A percentile compares a stretch with the other conserved stretches of the same genome.
Evolutionary conservation across 202 grass and related monocot species (phyloP).

Genomic region (Carex sylvatica): DNA sequence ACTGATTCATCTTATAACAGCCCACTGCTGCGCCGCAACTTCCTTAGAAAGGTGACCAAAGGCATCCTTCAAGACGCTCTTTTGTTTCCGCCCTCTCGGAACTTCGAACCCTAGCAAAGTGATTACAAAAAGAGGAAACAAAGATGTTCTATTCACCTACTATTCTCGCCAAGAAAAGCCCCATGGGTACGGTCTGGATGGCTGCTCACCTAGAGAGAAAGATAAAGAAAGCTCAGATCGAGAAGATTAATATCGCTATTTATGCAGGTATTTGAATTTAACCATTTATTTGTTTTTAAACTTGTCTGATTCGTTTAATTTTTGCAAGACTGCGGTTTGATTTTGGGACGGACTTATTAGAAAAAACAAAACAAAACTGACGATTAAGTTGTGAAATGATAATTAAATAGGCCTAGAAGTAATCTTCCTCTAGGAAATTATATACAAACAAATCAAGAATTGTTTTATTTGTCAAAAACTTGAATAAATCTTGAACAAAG

Average conservation of each 20-base stretch:
- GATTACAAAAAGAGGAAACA: not conserved
- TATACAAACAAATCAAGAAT: not conserved
- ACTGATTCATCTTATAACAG: too few relatives aligned
- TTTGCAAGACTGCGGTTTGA: not conserved
- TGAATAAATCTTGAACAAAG: not conserved
- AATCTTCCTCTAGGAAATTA: not conserved
- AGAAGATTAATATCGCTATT: constrained; percentile 62
- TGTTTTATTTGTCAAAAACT: not conserved
- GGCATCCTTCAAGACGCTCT: too few relatives aligned
- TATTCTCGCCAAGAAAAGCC: constrained; percentile 67
- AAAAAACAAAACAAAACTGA: too few relatives aligned
- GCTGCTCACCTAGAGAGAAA: constrained; percentile 89
- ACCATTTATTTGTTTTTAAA: not conserved
- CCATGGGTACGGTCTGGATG: constrained; percentile 74
- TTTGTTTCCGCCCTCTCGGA: too few relatives aligned
- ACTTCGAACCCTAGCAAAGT: not conserved
- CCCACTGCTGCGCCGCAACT: too few relatives aligned
- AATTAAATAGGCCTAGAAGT: not conserved
- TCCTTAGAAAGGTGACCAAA: too few relatives aligned
- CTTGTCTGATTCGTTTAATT: not conserved
- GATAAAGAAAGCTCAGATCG: constrained; percentile 86
- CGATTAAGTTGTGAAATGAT: too few relatives aligned
- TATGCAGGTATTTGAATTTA: constrained; percentile 42
- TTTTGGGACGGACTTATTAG: not conserved
- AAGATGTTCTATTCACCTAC: constrained; percentile 91